phyloP scores from a whole-genome alignment of 805 yeast species.

The Yamadazyma laniorum region DNA sequence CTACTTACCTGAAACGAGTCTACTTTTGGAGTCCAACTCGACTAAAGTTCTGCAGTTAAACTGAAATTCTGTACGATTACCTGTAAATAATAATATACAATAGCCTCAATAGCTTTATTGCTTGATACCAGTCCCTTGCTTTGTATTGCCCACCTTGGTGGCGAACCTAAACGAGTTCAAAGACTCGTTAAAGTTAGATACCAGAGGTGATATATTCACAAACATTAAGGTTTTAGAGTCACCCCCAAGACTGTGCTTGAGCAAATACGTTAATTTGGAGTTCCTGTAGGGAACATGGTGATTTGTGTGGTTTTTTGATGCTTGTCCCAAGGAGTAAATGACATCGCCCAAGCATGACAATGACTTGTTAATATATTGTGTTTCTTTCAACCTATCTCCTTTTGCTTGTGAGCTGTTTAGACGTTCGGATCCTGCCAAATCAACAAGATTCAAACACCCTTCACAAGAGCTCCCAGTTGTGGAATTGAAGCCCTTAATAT shows the following conservation, averaged over 20 bases:
- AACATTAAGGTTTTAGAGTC: conserved; percentile 89
- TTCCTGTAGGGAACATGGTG: conserved; percentile 65
- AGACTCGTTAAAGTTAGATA: conserved; percentile 67
- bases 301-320: conserved; percentile 25
- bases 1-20: conserved; percentile 29
- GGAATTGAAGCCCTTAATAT: conserved; percentile 53
- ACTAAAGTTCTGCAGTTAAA: neutral
- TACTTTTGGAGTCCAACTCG: conserved; percentile 14
- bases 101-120: conserved; percentile 3
- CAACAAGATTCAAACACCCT: conserved; percentile 81
- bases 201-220: conserved; percentile 77
- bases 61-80: neutral
- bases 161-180: conserved; percentile 87
- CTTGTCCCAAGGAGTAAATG: conserved; percentile 59
- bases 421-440: conserved; percentile 93
- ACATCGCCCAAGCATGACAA: conserved; percentile 89
- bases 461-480: conserved; percentile 43
- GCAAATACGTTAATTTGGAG: conserved; percentile 74
- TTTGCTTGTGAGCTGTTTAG: conserved; percentile 68
- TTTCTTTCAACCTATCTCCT: conserved; percentile 81
- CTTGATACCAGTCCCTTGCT: conserved; percentile 7
- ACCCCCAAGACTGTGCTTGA: conserved; percentile 83
- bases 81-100: conserved; percentile 3
- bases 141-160: conserved; percentile 68
- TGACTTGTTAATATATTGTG: conserved; percentile 86